Base-by-base conservation (phyloP, 1,139 yeast species). In the Taphrina flavorubra region DNA sequence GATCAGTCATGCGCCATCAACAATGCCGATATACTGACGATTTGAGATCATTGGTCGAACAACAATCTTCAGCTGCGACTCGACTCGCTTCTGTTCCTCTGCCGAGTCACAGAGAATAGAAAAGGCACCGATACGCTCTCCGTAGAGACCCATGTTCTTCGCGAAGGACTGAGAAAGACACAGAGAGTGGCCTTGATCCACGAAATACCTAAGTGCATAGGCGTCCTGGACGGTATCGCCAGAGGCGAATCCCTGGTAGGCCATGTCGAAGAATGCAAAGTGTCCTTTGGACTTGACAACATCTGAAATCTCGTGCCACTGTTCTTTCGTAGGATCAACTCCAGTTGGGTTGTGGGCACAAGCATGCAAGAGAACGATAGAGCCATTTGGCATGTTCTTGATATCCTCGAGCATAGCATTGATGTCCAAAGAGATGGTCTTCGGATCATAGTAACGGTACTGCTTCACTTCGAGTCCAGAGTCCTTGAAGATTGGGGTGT, bases 311-410 rank as follows among this genome's bases (percentile, higher is more conserved):
- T 83, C 79, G 65, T 82, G 82, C 98, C 98, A 92, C 79, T 94
- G 92, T 73, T 87, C 95, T 69, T 83, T 81, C 39, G 90, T 87
- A 74, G 96, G 96, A 80, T 94, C 99, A 78, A 92, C 87, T 73
- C 98, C 99, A 44, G 99, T 94, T 72, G 99, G 99, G 81, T 94
- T 94, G 81, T 94, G 99, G 71, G 98, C 97, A 79, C 98, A 92
- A 25, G 97, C 94, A 78, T 94, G 99, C 72, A 94, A 82, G 71
- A 92, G 83, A 74, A 94, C 89, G 58, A 90, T 85, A 10, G 96
- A 88, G 49, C 95, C 95, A 20, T 79, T 77, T 65, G 94, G 92
- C 37, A 97, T 97, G 39, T 78, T 70, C 69, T 84, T 82, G 73
- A 94, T 87, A 71, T 94, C 84, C 42, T 77, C 77, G 47, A 92